A percentile compares a stretch with the other conserved stretches of the same genome.
phyloP scores from a whole-genome alignment of 306 rosid genomes.

The Hylodesmum podocarpum region DNA sequence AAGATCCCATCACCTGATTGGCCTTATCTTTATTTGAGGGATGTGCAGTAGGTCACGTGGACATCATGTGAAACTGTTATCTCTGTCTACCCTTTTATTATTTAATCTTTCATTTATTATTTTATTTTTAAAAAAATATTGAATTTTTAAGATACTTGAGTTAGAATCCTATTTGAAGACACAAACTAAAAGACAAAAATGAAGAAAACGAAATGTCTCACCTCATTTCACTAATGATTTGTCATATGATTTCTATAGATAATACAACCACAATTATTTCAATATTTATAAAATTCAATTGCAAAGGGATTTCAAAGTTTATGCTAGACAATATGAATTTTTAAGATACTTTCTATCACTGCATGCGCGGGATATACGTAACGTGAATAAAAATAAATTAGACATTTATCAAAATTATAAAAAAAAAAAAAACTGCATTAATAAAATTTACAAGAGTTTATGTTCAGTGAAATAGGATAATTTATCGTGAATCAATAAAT shows the following conservation, averaged over 20 bases:
- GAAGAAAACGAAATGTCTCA: neutral
- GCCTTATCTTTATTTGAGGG: slow-evolving; percentile 4
- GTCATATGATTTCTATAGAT: neutral
- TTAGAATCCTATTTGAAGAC: slow-evolving; percentile 32
- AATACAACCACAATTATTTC: neutral
- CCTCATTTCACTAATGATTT: neutral
- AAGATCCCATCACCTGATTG: slow-evolving; percentile 24
- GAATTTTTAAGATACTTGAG: neutral
- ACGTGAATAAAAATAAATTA: no score
- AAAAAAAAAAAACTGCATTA: no score
- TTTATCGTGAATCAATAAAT: no score
- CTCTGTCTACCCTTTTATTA: slow-evolving; percentile 17
- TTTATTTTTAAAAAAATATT: neutral
- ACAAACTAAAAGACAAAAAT: slow-evolving; percentile 24
- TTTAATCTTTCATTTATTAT: neutral
- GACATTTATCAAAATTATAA: no score
- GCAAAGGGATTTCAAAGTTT: neutral
- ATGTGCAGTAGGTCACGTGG: slow-evolving; percentile 30
- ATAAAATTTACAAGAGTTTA: no score
- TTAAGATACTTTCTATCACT: no score
- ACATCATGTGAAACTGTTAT: slow-evolving; percentile 40
- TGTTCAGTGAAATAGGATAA: no score
- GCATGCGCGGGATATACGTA: no score
- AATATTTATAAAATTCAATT: neutral
- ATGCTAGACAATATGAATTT: no score